phyloP scores from a whole-genome alignment of 2,329 filamentous ascomycete genomes.

The Aspergillus sp. region DNA sequence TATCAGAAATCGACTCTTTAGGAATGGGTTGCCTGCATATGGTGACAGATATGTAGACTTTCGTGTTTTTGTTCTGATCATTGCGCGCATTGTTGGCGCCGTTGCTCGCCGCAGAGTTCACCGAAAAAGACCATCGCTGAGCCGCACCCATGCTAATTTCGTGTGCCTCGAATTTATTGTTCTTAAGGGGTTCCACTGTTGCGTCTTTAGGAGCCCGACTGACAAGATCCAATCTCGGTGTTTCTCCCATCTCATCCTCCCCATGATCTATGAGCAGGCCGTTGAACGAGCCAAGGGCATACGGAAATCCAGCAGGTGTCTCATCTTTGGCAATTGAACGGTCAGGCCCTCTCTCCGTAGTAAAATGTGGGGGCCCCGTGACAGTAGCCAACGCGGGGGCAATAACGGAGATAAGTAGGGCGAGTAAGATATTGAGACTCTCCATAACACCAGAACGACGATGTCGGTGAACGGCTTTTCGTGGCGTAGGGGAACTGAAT shows the following conservation, averaged over 20 bases:
- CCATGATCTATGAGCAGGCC: constrained; percentile 32
- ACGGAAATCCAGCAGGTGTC: constrained; percentile 21
- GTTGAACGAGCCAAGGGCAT: constrained; percentile 29
- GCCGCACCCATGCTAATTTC: constrained; percentile 65
- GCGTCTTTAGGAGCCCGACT: constrained; percentile 53
- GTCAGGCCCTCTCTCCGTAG: constrained; percentile 46
- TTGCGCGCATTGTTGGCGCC: constrained; percentile 35
- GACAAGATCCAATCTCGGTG: constrained; percentile 49
- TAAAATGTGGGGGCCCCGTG: constrained; percentile 50
- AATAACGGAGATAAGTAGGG: constrained; percentile 62
- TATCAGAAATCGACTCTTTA: constrained; percentile 44
- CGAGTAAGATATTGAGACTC: constrained; percentile 58
- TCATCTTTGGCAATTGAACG: constrained; percentile 45
- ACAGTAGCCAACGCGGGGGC: constrained; percentile 66
- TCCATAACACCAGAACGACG: constrained; percentile 70
- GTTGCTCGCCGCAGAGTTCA: constrained; percentile 52
- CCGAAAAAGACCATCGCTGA: constrained; percentile 21
- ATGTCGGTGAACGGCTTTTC: constrained; percentile 65
- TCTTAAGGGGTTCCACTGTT: constrained; percentile 50
- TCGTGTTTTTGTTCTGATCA: constrained; percentile 27
- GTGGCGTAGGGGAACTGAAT: constrained; percentile 36
- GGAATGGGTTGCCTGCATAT: constrained; percentile 75
- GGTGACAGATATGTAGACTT: constrained; percentile 79
- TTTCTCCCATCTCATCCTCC: constrained; percentile 30
- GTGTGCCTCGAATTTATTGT: constrained; percentile 63